Evolutionary conservation across 2,329 filamentous ascomycete species (phyloP).

Genomic region (Grosmannia penicillata): DNA sequence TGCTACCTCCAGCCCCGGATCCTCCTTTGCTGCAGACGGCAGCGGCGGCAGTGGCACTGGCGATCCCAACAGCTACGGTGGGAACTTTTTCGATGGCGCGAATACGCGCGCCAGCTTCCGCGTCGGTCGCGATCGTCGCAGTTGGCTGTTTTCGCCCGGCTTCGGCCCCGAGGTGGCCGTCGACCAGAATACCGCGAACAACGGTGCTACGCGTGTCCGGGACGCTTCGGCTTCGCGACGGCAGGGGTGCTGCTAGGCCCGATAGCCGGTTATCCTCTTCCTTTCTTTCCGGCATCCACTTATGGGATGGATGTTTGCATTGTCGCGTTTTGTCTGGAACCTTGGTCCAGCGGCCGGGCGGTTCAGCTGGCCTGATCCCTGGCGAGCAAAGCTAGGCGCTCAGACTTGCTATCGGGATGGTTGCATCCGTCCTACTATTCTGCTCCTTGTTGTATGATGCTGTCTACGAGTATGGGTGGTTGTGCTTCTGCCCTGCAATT

Average conservation of each 20-base stretch:
- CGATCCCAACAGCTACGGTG: constrained; percentile 4
- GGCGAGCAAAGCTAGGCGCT: too few relatives aligned
- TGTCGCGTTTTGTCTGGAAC: too few relatives aligned
- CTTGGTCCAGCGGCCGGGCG: too few relatives aligned
- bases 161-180: constrained; percentile 37
- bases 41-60: constrained; percentile 5
- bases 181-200: constrained; percentile 21
- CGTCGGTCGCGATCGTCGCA: constrained; percentile 40
- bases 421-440: too few relatives aligned
- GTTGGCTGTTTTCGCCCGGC: constrained; percentile 41
- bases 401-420: too few relatives aligned
- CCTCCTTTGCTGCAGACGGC: constrained; percentile 9
- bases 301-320: too few relatives aligned
- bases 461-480: too few relatives aligned
- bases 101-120: constrained; percentile 38
- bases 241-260: constrained; percentile 8
- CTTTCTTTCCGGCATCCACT: neutral
- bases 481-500: neutral
- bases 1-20: constrained; percentile 37
- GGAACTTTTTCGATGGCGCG: constrained; percentile 34
- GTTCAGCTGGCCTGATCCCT: too few relatives aligned
- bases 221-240: constrained; percentile 1
- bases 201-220: constrained; percentile 1
- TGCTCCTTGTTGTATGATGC: too few relatives aligned
- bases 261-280: neutral